phyloP scores from a whole-genome alignment of 108 stramenopile genomes.

The Pelagomonas calceolata region DNA sequence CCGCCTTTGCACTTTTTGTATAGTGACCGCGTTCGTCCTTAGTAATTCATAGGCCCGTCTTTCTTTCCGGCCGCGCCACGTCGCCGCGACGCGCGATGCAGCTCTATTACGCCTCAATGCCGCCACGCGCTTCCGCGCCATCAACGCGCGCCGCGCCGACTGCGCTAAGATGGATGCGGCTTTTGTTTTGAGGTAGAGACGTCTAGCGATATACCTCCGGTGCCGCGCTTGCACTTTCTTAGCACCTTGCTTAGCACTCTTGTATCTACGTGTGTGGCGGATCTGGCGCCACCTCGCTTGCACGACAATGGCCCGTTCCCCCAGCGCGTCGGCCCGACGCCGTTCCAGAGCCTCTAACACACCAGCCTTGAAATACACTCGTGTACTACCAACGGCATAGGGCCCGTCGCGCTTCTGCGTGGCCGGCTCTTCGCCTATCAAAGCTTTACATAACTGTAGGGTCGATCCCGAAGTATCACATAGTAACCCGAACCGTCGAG shows the following conservation, averaged over 20 bases:
- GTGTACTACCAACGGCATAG: conserved; percentile 70
- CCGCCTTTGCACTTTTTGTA: not conserved
- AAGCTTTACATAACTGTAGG: not conserved
- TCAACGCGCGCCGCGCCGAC: not conserved
- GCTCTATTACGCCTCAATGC: not conserved
- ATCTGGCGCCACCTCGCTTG: not conserved
- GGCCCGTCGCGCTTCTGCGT: conserved; percentile 1
- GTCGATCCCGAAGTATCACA: not conserved
- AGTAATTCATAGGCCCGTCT: not conserved
- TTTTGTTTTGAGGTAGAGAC: not conserved
- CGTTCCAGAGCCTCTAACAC: conserved; percentile 63
- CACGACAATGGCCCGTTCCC: not conserved
- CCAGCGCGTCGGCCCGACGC: conserved; percentile 32
- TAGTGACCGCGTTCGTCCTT: not conserved
- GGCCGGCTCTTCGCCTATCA: not conserved
- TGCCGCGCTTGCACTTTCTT: no score
- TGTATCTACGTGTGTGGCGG: not conserved
- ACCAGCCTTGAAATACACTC: conserved; percentile 66
- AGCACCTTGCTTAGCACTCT: no score
- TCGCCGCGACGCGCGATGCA: not conserved
- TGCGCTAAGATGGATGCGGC: not conserved
- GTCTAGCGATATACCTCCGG: not conserved
- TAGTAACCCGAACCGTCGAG: conserved; percentile 44
- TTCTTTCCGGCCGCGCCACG: not conserved
- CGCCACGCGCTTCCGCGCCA: not conserved